Evolutionary conservation across 2,329 filamentous ascomycete species (phyloP).

Genomic region (Uncinocarpus reesii): DNA sequence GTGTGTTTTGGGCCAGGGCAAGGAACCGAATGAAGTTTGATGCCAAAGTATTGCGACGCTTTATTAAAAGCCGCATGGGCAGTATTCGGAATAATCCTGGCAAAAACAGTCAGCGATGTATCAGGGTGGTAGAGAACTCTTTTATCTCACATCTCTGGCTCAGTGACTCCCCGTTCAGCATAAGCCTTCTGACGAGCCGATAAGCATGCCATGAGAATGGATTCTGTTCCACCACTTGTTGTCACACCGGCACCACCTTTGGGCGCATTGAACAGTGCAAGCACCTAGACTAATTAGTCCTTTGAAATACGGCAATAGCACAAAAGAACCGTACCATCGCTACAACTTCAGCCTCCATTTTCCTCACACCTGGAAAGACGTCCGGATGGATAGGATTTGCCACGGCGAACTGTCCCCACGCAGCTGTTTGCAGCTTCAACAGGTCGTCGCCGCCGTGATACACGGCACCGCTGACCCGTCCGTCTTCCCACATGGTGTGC

Average conservation of each 20-base stretch:
- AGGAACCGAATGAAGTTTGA: constrained; percentile 79
- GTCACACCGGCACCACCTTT: constrained; percentile 76
- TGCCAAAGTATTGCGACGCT: constrained; percentile 89
- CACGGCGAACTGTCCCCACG: constrained; percentile 88
- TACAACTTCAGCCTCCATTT: constrained; percentile 98
- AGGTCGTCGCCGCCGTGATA: constrained; percentile 86
- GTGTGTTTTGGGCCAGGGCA: constrained; percentile 80
- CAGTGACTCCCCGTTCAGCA: constrained; percentile 71
- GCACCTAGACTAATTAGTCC: constrained; percentile 34
- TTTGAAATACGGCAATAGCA: not conserved
- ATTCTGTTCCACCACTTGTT: constrained; percentile 89
- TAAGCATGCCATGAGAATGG: constrained; percentile 90
- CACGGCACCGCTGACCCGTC: constrained; percentile 84
- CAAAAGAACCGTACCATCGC: constrained; percentile 60
- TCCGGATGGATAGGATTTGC: constrained; percentile 96
- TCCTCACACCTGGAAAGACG: constrained; percentile 92
- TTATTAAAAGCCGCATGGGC: constrained; percentile 96
- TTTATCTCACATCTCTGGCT: constrained; percentile 78
- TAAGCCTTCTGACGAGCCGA: constrained; percentile 83
- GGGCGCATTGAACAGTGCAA: constrained; percentile 81
- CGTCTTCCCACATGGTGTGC: constrained; percentile 95
- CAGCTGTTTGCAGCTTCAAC: constrained; percentile 76
- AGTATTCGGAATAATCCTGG: constrained; percentile 86
- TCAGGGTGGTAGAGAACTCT: not conserved
- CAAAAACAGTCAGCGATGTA: constrained; percentile 17